These are phyloP conservation scores for Rubroboletus pulcherrimus DNA, from an alignment of 768 basidiomycete species.

Conservation along the genomic window DNA sequence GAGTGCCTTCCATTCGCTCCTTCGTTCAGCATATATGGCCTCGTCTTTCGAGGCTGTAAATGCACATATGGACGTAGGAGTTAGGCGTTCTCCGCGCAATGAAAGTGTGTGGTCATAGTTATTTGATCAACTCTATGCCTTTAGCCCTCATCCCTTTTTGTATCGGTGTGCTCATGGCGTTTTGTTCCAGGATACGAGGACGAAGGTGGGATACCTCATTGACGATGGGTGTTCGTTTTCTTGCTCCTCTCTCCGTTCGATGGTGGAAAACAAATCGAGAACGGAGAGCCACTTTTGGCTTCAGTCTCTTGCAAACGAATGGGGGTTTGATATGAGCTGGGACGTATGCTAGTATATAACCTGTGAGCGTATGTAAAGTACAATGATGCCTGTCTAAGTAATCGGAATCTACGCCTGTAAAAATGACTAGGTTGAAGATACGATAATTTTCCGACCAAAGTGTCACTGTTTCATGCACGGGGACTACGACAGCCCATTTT, in stretches of 20 bases:
- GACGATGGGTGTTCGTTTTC: background rate
- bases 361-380: conserved; percentile 4
- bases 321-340: conserved; percentile 7
- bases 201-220: background rate
- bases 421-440: conserved; percentile 6
- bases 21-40: conserved; percentile 31
- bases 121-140: conserved; percentile 24
- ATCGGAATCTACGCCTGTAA: background rate
- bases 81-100: conserved; percentile 33
- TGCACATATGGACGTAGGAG: conserved; percentile 35
- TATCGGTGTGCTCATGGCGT: conserved; percentile 5
- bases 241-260: conserved; percentile 10
- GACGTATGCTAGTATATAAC: background rate
- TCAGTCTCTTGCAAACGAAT: conserved; percentile 28
- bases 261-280: conserved; percentile 25
- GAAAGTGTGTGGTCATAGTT: conserved; percentile 35
- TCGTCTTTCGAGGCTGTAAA: conserved; percentile 31
- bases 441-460: background rate
- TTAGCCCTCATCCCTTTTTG: background rate
- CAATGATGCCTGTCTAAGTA: conserved; percentile 7
- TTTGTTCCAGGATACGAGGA: conserved; percentile 5
- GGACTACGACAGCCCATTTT: background rate
- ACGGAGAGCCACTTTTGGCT: conserved; percentile 18
- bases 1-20: conserved; percentile 33
- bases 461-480: background rate